Evolutionary conservation across 257 asterid species (phyloP).

Genomic region (Orobanche coerulescens): DNA sequence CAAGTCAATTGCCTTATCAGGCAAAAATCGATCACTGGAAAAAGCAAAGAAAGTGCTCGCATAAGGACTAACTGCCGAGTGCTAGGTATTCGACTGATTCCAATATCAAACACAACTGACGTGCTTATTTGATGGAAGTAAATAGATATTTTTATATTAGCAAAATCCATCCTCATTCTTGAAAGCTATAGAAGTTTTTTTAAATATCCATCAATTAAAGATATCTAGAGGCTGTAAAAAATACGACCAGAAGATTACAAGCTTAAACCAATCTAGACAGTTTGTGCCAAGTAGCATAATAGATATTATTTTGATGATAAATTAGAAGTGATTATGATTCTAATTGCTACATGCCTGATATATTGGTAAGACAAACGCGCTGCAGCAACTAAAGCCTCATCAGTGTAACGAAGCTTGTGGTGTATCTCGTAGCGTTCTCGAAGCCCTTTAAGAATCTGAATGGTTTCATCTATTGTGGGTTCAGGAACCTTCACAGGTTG

Average conservation of each 20-base stretch:
- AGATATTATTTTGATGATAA: not conserved
- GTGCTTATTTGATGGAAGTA: not conserved
- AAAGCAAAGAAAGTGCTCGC: not conserved
- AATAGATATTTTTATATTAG: not conserved
- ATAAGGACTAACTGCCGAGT: conserved; percentile 9
- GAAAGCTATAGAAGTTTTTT: not conserved
- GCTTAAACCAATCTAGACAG: not conserved
- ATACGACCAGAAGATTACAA: not conserved
- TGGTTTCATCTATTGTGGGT: conserved; percentile 89
- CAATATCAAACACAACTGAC: not conserved
- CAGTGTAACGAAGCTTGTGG: conserved; percentile 96
- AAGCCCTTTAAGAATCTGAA: conserved; percentile 86
- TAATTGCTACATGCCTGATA: conserved; percentile 48
- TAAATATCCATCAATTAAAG: not conserved
- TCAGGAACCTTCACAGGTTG: conserved; percentile 98
- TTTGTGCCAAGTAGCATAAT: not conserved
- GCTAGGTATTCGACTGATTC: not conserved
- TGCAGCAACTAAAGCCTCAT: conserved; percentile 79
- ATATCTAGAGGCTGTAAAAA: not conserved
- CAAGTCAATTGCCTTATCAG: conserved; percentile 84
- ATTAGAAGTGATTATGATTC: not conserved
- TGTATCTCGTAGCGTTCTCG: conserved; percentile 90
- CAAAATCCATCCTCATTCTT: not conserved
- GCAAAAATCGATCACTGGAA: conserved; percentile 80
- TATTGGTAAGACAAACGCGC: conserved; percentile 84